Conservation (phyloP, 176 grass and related monocot genomes). For the Alopecurus myosuroides region DNA sequence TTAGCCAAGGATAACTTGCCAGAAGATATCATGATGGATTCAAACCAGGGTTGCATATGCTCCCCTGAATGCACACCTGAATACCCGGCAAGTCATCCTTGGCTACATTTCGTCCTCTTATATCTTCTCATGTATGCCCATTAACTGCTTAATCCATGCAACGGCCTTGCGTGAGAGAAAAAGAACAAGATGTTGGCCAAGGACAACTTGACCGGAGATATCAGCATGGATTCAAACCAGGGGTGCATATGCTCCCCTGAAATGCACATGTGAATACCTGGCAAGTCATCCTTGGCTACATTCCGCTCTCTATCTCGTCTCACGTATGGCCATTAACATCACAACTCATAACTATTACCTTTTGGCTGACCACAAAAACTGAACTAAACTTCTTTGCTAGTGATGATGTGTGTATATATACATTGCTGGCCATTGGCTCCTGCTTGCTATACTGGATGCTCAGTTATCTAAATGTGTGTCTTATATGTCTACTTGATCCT, state of each 20-base stretch:
- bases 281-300: conserved; percentile 96
- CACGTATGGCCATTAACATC: conserved; percentile 40
- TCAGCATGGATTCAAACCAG: conserved; percentile 14
- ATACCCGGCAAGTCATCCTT: conserved; percentile 80
- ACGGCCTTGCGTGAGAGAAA: conserved; percentile 59
- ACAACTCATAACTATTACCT: not conserved
- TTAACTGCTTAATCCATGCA: not conserved
- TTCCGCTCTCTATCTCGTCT: conserved; percentile 48
- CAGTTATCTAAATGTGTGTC: not conserved
- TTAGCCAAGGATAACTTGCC: conserved; percentile 84
- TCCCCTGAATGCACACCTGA: not conserved
- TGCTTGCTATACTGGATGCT: not conserved
- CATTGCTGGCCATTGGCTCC: not conserved
- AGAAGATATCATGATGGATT: conserved; percentile 11
- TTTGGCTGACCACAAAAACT: not conserved
- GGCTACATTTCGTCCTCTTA: conserved; percentile 63
- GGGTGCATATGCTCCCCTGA: not conserved
- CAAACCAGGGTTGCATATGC: not conserved
- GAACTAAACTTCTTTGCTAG: conserved; percentile 8
- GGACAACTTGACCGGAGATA: conserved; percentile 57
- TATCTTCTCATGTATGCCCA: conserved; percentile 47
- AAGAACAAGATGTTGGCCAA: conserved; percentile 73
- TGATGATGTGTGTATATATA: not conserved
- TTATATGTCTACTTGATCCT: conserved; percentile 7
- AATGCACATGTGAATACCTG: conserved; percentile 5